Percentiles rank a stretch among this genome's conserved stretches.
phyloP scores from a whole-genome alignment of 768 basidiomycete species.

The Leccinum rimulosum region DNA sequence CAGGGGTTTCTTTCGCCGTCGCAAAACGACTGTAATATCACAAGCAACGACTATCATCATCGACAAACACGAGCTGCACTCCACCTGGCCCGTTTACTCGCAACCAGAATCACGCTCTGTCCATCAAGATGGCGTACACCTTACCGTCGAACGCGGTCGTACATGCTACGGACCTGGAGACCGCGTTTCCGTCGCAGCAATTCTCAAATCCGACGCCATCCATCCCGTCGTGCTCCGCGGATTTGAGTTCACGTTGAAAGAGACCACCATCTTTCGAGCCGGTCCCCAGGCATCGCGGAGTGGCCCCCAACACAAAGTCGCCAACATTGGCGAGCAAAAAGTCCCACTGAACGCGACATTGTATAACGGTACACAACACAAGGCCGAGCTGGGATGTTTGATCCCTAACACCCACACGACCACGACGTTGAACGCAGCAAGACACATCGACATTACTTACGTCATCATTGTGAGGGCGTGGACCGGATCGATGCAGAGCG shows the following conservation, averaged over 20 bases:
- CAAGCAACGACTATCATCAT: slow-evolving; percentile 72
- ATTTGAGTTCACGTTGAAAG: slow-evolving; percentile 78
- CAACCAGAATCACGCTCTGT: slow-evolving; percentile 72
- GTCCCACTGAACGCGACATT: slow-evolving; percentile 70
- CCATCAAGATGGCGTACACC: slow-evolving; percentile 63
- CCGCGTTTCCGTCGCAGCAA: slow-evolving; percentile 67
- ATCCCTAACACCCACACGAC: slow-evolving; percentile 75
- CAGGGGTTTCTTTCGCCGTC: slow-evolving; percentile 76
- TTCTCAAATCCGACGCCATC: slow-evolving; percentile 67
- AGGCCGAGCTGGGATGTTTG: slow-evolving; percentile 68
- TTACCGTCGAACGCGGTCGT: slow-evolving; percentile 71
- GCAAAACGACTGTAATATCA: slow-evolving; percentile 67
- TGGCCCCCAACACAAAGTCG: slow-evolving; percentile 52
- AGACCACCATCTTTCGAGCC: slow-evolving; percentile 73
- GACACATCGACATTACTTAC: slow-evolving; percentile 86
- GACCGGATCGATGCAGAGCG: slow-evolving; percentile 61
- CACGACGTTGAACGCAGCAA: slow-evolving; percentile 75
- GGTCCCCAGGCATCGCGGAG: slow-evolving; percentile 53
- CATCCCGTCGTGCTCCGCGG: slow-evolving; percentile 74
- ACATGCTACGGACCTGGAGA: slow-evolving; percentile 89
- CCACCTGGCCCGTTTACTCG: slow-evolving; percentile 89
- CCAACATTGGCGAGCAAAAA: slow-evolving; percentile 66
- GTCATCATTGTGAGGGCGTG: slow-evolving; percentile 73
- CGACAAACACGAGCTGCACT: slow-evolving; percentile 92
- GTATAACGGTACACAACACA: slow-evolving; percentile 68